These are phyloP conservation scores for Umbilicaria muhlenbergii DNA, from an alignment of 495 filamentous ascomycete genomes.

Conservation along the genomic window DNA sequence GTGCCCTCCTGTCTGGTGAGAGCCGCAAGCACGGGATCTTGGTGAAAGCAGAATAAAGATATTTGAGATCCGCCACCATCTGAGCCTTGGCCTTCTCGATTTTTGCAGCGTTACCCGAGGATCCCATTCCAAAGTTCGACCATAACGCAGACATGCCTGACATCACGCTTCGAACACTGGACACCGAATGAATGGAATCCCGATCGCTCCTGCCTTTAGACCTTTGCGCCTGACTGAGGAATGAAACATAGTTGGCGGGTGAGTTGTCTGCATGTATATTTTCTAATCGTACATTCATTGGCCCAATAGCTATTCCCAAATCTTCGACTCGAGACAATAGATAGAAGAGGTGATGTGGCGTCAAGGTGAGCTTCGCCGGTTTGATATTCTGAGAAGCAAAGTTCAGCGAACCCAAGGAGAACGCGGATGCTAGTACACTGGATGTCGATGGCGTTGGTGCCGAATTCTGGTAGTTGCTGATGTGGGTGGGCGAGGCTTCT, in stretches of 20 bases:
- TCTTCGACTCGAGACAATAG: slow-evolving; percentile 90
- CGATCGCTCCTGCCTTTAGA: slow-evolving; percentile 65
- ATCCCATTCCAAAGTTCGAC: slow-evolving; percentile 70
- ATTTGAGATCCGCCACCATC: slow-evolving; percentile 73
- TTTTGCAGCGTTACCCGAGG: slow-evolving; percentile 58
- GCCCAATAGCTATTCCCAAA: slow-evolving; percentile 71
- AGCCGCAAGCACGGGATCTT: slow-evolving; percentile 88
- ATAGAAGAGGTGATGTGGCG: slow-evolving; percentile 96
- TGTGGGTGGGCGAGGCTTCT: slow-evolving; percentile 23
- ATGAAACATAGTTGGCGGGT: slow-evolving; percentile 89
- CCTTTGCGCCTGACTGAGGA: slow-evolving; percentile 63
- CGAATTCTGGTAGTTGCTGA: slow-evolving; percentile 31
- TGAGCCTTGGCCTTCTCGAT: slow-evolving; percentile 77
- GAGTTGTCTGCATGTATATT: slow-evolving; percentile 80
- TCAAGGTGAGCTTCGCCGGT: slow-evolving; percentile 80
- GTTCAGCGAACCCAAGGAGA: slow-evolving; percentile 69
- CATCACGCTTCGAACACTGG: slow-evolving; percentile 94
- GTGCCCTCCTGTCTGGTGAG: slow-evolving; percentile 76
- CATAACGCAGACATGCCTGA: slow-evolving; percentile 85
- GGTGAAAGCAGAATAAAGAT: slow-evolving; percentile 94
- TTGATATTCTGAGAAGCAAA: slow-evolving; percentile 76
- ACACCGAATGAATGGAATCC: slow-evolving; percentile 85
- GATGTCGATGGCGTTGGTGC: slow-evolving; percentile 40
- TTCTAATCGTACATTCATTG: slow-evolving; percentile 90
- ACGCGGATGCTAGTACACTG: slow-evolving; percentile 58